Evolutionary conservation across 202 grass and related monocot species (phyloP).

Genomic region (Zizania palustris): DNA sequence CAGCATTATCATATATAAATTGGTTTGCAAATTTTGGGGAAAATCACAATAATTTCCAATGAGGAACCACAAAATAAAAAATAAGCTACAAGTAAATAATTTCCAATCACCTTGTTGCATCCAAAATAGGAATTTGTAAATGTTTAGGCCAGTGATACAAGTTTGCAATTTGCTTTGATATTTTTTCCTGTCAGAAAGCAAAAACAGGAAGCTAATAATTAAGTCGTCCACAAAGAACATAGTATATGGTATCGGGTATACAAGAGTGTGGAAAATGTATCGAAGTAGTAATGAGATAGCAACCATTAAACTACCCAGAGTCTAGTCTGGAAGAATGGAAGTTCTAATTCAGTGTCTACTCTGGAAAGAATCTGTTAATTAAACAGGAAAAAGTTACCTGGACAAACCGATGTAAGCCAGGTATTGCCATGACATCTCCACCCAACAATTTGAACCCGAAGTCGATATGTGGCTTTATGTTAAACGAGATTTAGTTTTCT

Average conservation of each 20-base stretch:
- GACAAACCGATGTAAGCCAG: slow-evolving; percentile 68
- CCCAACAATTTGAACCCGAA: slow-evolving; percentile 82
- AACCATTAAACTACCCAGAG: background rate
- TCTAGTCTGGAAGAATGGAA: background rate
- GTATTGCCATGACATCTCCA: slow-evolving; percentile 95
- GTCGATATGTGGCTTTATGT: slow-evolving; percentile 69
- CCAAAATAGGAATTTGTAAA: slow-evolving; percentile 85
- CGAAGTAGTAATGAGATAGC: background rate
- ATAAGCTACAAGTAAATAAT: slow-evolving; percentile 18
- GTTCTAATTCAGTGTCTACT: background rate
- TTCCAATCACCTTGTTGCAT: slow-evolving; percentile 64
- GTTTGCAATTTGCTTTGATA: slow-evolving; percentile 78
- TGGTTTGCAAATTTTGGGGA: background rate
- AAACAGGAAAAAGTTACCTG: slow-evolving; percentile 53
- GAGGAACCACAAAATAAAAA: background rate
- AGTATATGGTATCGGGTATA: slow-evolving; percentile 4
- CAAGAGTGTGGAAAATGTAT: background rate
- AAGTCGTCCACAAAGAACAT: slow-evolving; percentile 23
- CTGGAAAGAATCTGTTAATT: background rate
- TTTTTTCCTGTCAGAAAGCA: slow-evolving; percentile 54
- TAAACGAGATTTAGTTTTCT: slow-evolving; percentile 33
- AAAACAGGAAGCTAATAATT: slow-evolving; percentile 27
- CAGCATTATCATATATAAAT: background rate
- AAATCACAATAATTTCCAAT: background rate
- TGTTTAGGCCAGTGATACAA: slow-evolving; percentile 90